Evolutionary conservation across 495 filamentous ascomycete genomes (phyloP), one percentile per base, ranked within the genome.

Genomic region (Podospora fimiseda): DNA sequence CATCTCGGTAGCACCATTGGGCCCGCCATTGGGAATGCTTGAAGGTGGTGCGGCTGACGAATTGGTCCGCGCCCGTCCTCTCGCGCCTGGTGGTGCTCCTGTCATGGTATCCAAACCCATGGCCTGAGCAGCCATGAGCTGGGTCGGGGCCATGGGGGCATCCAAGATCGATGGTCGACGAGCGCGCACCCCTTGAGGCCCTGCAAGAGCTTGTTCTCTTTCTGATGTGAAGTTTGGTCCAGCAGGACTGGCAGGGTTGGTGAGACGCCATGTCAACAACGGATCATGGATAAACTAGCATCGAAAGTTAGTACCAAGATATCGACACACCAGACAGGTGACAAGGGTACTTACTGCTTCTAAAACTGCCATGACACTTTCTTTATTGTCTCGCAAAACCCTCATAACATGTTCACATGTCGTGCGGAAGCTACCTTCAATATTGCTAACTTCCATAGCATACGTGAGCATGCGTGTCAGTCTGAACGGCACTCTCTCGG

Each of bases 381-480:
- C 93, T 66, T 99, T 97, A 70, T 97, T 97, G 52, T 91, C 90
- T 5, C 93, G 75, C 59, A 99, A 74, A 5, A 99, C 91, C 49
- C 95, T 82, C 93, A 99, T 99, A 24, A 97, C 94, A 57, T 95
- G 90, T 67, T 99, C 94, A 59, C 90, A 97, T 9, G 92, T 96
- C 45, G 93, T 95, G 19, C 94, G 84, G 75, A 94, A 99, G 71
- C 88, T 95, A 61, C 93, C 93, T 64, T 97, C 93, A 48, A 99
- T 96, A 64, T 99, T 99, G 75, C 89, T 94, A 24, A 97, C 90
- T 71, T 99, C 93, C 93, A 99, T 99, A 4, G 94, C 93, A 62
- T 95, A 97, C 0, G 93, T 99, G 67, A 99, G 80, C 93, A 99
- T 99, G 51, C 93, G 80, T 11, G 93, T 99, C 15, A 99, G 78